These are phyloP conservation scores for Paxillus involutus DNA, from an alignment of 768 basidiomycete species.

Conservation along the genomic window DNA sequence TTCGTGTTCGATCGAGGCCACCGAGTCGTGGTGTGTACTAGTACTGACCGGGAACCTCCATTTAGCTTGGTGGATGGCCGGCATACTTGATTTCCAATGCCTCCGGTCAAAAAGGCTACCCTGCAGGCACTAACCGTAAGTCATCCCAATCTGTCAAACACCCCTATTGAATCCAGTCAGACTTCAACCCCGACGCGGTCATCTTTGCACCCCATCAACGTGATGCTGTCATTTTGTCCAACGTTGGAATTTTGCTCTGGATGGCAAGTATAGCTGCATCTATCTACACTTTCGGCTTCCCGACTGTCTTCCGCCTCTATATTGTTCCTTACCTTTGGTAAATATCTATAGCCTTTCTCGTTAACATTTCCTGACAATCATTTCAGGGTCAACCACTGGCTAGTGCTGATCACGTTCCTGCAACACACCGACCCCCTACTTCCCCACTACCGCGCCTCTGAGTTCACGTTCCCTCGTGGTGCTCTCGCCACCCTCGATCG, in stretches of 20 bases:
- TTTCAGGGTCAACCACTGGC: constrained; percentile 85
- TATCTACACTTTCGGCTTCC: constrained; percentile 63
- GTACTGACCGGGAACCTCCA: background rate
- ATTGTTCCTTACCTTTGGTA: constrained; percentile 86
- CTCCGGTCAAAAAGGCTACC: constrained; percentile 83
- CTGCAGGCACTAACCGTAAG: constrained; percentile 76
- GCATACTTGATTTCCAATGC: constrained; percentile 81
- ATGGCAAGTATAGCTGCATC: constrained; percentile 55
- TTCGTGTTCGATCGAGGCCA: constrained; percentile 30
- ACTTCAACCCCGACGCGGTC: constrained; percentile 77
- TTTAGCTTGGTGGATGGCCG: constrained; percentile 81
- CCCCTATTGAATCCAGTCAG: constrained; percentile 28
- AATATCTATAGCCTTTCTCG: background rate
- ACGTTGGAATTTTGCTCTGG: constrained; percentile 80
- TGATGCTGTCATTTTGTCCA: constrained; percentile 75
- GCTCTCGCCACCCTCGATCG: constrained; percentile 92
- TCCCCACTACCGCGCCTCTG: constrained; percentile 87
- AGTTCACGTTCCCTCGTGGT: constrained; percentile 93
- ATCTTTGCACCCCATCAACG: constrained; percentile 85
- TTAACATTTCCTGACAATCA: background rate
- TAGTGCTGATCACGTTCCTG: constrained; percentile 94
- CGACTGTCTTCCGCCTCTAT: constrained; percentile 76
- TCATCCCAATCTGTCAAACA: constrained; percentile 6
- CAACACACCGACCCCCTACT: constrained; percentile 97
- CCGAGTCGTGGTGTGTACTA: background rate